Percentiles rank a stretch among this genome's conserved stretches.
These are phyloP conservation scores for Lepraria neglecta DNA, from an alignment of 495 filamentous ascomycete genomes.

Conservation along the genomic window DNA sequence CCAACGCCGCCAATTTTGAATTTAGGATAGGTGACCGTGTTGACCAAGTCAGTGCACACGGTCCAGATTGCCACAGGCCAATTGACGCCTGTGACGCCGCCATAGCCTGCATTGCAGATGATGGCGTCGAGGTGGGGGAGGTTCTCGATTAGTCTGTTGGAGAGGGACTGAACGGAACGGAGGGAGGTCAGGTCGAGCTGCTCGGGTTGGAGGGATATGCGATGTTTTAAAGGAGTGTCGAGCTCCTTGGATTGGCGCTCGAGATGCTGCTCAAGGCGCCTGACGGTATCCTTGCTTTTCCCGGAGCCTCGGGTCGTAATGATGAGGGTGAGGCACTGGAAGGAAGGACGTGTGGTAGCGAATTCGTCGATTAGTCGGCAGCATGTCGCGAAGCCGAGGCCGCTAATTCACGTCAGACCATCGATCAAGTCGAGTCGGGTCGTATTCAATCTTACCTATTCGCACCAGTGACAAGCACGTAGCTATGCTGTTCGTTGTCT, in stretches of 20 bases:
- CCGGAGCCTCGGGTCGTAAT: slow-evolving; percentile 47
- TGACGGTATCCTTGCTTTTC: slow-evolving; percentile 42
- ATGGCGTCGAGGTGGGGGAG: slow-evolving; percentile 70
- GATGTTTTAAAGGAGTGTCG: slow-evolving; percentile 24
- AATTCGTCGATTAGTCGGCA: slow-evolving; percentile 89
- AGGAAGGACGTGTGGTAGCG: slow-evolving; percentile 56
- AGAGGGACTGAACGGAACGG: slow-evolving; percentile 47
- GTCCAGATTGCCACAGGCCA: slow-evolving; percentile 58
- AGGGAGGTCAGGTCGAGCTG: slow-evolving; percentile 53
- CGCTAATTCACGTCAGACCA: slow-evolving; percentile 46
- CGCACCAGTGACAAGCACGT: slow-evolving; percentile 46
- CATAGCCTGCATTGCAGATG: slow-evolving; percentile 83
- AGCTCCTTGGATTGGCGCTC: slow-evolving; percentile 24
- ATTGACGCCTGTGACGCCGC: slow-evolving; percentile 75
- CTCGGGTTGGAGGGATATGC: slow-evolving; percentile 44
- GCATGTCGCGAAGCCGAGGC: slow-evolving; percentile 81
- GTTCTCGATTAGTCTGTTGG: slow-evolving; percentile 38
- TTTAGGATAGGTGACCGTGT: slow-evolving; percentile 67
- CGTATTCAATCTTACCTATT: slow-evolving; percentile 38
- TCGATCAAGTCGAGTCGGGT: not conserved
- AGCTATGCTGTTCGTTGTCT: slow-evolving; percentile 25
- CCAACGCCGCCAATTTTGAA: slow-evolving; percentile 65
- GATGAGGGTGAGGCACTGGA: slow-evolving; percentile 50
- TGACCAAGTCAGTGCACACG: slow-evolving; percentile 57
- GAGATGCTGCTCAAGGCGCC: slow-evolving; percentile 38